Conservation (phyloP, 2,329 filamentous ascomycete genomes). For the Fusarium nelsonii region DNA sequence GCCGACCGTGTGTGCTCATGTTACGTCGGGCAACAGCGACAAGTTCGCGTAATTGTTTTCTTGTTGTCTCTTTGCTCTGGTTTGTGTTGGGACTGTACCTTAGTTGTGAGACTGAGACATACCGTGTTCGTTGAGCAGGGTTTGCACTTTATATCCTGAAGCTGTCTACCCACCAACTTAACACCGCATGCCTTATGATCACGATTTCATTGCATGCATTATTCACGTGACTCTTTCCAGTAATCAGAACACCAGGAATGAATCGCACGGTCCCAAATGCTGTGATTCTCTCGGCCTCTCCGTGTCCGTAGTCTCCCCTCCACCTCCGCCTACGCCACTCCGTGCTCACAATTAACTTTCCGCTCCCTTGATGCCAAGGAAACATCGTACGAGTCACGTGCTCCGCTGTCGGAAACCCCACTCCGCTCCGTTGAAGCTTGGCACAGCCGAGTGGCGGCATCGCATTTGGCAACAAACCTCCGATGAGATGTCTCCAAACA, state of each 20-base stretch:
- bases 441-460: constrained; percentile 28
- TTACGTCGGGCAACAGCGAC: constrained; percentile 15
- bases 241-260: not conserved
- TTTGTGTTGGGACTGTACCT: not conserved
- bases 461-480: constrained; percentile 5
- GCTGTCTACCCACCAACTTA: not conserved
- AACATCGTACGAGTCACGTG: constrained; percentile 44
- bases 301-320: constrained; percentile 2
- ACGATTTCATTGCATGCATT: not conserved
- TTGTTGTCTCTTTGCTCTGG: not conserved
- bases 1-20: constrained; percentile 15
- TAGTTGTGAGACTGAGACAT: constrained; percentile 13
- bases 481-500: constrained; percentile 15
- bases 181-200: not conserved
- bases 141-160: not conserved
- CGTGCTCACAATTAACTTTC: constrained; percentile 18
- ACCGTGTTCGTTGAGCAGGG: constrained; percentile 1
- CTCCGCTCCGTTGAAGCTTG: constrained; percentile 34
- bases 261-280: not conserved
- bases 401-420: constrained; percentile 36
- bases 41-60: constrained; percentile 7
- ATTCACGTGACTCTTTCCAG: not conserved
- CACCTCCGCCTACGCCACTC: constrained; percentile 15
- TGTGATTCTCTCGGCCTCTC: not conserved
- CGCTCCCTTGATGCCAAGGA: constrained; percentile 16